phyloP scores from a whole-genome alignment of 176 grass and related monocot species.

The Phoenix roebelenii region DNA sequence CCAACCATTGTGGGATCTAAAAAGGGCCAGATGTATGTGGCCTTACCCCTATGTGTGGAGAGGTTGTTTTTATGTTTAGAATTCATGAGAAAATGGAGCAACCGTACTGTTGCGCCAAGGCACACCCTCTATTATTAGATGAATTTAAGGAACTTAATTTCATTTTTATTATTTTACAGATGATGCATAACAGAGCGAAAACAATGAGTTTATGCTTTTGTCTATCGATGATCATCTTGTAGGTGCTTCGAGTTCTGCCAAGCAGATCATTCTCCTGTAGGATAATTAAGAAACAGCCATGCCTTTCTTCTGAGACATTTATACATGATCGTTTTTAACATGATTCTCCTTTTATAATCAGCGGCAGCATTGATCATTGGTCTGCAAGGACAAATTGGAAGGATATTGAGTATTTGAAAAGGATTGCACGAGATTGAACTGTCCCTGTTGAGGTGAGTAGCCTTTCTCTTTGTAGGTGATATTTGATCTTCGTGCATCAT shows the following conservation, averaged over 20 bases:
- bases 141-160: no score
- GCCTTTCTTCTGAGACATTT: conserved; percentile 85
- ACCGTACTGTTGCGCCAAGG: no score
- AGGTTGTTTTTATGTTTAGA: no score
- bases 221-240: conserved; percentile 6
- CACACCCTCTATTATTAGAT: no score
- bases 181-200: no score
- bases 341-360: conserved; percentile 79
- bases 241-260: conserved; percentile 61
- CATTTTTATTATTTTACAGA: background rate
- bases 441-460: conserved; percentile 72
- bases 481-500: conserved; percentile 3
- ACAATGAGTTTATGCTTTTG: no score
- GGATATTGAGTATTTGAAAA: conserved; percentile 74
- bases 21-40: no score
- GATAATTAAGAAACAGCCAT: conserved; percentile 56
- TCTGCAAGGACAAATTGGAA: conserved; percentile 85
- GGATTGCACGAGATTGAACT: conserved; percentile 70
- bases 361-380: conserved; percentile 84
- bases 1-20: no score
- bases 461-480: conserved; percentile 2
- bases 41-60: no score
- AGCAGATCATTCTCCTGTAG: conserved; percentile 64
- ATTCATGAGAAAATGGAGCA: no score
- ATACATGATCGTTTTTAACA: conserved; percentile 72